Conservation (phyloP, 345 rosid species). For the Arabidopsis arenosa region DNA sequence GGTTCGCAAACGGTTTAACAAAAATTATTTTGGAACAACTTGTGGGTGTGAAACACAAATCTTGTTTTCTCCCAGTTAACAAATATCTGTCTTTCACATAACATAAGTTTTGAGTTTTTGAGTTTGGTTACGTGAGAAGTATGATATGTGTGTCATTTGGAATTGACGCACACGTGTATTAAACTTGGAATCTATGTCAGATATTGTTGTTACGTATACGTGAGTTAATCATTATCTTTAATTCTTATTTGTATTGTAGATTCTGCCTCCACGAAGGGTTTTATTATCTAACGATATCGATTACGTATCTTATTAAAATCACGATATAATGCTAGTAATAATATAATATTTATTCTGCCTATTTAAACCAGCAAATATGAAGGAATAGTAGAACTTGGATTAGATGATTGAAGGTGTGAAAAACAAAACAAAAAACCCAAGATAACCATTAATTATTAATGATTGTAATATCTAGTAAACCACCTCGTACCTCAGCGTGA, state of each 20-base stretch:
- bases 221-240: conserved; percentile 29
- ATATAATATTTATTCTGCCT: no score
- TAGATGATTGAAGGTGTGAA: no score
- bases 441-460: no score
- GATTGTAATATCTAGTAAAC: background rate
- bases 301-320: conserved; percentile 22
- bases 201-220: conserved; percentile 35
- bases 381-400: no score
- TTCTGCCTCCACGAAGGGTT: background rate
- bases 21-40: no score
- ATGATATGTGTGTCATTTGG: background rate
- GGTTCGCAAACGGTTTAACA: background rate
- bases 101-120: background rate
- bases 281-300: background rate
- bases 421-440: no score
- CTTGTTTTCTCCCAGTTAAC: background rate
- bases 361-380: no score
- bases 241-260: background rate
- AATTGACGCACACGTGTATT: conserved; percentile 13
- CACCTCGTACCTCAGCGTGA: conserved; percentile 26
- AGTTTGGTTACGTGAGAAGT: background rate
- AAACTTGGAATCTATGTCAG: conserved; percentile 31
- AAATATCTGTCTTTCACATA: background rate
- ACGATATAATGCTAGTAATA: background rate
- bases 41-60: background rate